A percentile compares a stretch with the other conserved stretches of the same genome.
Conservation (phyloP, 2,329 filamentous ascomycete genomes). For the Herpotrichia juniperi region DNA sequence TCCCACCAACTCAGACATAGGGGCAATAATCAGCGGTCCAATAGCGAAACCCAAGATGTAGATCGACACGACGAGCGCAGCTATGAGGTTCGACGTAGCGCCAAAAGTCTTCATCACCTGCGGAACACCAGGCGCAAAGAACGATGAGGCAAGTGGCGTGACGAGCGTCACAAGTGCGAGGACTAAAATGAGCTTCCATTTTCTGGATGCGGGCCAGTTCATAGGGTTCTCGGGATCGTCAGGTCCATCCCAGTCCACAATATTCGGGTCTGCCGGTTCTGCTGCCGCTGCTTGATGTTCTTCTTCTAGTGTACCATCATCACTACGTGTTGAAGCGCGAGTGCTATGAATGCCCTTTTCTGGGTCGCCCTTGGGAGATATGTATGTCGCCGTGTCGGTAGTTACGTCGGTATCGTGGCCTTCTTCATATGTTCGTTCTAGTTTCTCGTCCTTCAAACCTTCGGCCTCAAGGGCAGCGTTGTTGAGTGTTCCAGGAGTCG, state of each 20-base stretch:
- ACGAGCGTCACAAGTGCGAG: slow-evolving; percentile 45
- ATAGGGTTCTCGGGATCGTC: slow-evolving; percentile 44
- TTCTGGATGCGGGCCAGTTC: slow-evolving; percentile 34
- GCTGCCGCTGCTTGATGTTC: slow-evolving; percentile 6
- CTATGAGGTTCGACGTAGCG: slow-evolving; percentile 35
- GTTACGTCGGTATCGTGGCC: slow-evolving; percentile 33
- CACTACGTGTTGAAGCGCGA: slow-evolving; percentile 29
- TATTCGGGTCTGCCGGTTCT: slow-evolving; percentile 1
- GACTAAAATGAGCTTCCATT: slow-evolving; percentile 30
- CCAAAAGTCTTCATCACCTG: slow-evolving; percentile 47
- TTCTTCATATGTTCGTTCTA: slow-evolving; percentile 30
- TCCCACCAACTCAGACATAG: slow-evolving; percentile 45
- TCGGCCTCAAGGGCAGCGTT: slow-evolving; percentile 23
- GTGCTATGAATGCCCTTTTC: slow-evolving; percentile 34
- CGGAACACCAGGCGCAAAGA: slow-evolving; percentile 66
- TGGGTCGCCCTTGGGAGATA: slow-evolving; percentile 20
- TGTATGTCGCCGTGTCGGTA: slow-evolving; percentile 16
- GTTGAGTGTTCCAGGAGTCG: slow-evolving; percentile 23
- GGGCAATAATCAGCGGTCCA: slow-evolving; percentile 45
- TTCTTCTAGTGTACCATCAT: slow-evolving; percentile 28
- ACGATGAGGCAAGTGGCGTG: slow-evolving; percentile 45
- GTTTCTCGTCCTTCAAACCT: slow-evolving; percentile 26
- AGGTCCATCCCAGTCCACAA: slow-evolving; percentile 42
- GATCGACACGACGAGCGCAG: slow-evolving; percentile 46
- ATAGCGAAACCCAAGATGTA: slow-evolving; percentile 48